Conservation (phyloP, 441 rosid species). For the Syzygium syzygioides region DNA sequence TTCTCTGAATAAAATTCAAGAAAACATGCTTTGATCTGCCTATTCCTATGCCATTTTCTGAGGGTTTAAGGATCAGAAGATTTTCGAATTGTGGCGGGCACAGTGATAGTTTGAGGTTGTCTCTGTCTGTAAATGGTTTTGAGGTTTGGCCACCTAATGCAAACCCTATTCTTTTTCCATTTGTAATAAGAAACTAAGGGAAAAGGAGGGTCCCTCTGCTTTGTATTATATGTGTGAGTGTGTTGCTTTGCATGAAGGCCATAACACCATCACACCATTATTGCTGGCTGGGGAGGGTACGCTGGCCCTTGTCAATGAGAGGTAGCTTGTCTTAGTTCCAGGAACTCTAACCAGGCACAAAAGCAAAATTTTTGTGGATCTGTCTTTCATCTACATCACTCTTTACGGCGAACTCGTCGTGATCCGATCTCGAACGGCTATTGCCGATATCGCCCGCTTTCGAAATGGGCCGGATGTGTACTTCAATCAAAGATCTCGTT, state of each 20-base stretch:
- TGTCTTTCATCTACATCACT: neutral
- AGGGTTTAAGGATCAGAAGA: neutral
- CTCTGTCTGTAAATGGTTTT: slow-evolving; percentile 7
- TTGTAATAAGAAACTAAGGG: neutral
- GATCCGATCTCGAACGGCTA: neutral
- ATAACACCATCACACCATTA: neutral
- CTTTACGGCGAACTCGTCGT: neutral
- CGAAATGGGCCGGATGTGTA: neutral
- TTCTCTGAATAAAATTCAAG: neutral
- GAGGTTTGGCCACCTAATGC: slow-evolving; percentile 59
- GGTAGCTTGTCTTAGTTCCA: neutral
- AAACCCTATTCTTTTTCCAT: neutral
- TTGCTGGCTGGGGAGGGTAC: neutral
- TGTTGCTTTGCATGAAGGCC: slow-evolving; percentile 3
- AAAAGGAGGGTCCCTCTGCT: neutral
- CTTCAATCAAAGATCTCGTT: neutral
- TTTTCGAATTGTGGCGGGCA: slow-evolving; percentile 36
- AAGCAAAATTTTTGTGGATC: neutral
- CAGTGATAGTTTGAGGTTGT: slow-evolving; percentile 1
- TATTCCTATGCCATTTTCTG: neutral
- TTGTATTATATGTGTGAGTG: neutral
- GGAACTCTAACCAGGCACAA: neutral
- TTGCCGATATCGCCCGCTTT: rapidly evolving
- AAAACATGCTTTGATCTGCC: slow-evolving; percentile 1
- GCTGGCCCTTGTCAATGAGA: neutral